phyloP scores from a whole-genome alignment of 345 rosid species.

The Sonneratia alba region DNA sequence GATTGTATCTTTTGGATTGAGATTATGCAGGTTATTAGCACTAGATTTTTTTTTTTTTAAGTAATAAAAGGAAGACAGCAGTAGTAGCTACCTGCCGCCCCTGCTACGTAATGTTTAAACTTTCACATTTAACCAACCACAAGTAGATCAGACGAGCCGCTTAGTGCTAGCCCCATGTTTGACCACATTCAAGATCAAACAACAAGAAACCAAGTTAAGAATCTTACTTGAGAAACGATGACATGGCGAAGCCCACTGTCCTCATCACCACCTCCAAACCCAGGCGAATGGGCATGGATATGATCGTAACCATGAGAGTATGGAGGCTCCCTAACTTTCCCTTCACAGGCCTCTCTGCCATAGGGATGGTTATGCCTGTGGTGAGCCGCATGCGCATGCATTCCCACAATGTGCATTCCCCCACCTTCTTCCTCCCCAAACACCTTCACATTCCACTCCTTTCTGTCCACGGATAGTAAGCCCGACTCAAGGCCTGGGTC shows the following conservation, averaged over 20 bases:
- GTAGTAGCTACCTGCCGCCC: too few species aligned
- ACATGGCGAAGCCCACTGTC: constrained; percentile 64
- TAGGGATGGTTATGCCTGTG: constrained; percentile 67
- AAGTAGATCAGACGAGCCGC: too few species aligned
- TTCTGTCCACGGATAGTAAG: constrained; percentile 22
- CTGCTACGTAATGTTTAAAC: too few species aligned
- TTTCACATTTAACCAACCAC: too few species aligned
- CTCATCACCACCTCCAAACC: constrained; percentile 28
- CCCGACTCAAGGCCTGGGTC: constrained; percentile 33
- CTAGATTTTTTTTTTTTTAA: too few species aligned
- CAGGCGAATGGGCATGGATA: constrained; percentile 14
- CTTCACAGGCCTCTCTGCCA: constrained; percentile 47
- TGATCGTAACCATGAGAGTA: constrained; percentile 9
- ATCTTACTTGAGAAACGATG: constrained; percentile 77
- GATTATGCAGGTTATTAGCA: too few species aligned
- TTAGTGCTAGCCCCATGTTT: too few species aligned
- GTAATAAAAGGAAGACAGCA: too few species aligned
- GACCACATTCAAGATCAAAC: neutral
- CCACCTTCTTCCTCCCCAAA: constrained; percentile 86
- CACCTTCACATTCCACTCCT: constrained; percentile 30
- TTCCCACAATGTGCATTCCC: constrained; percentile 87
- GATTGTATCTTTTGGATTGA: too few species aligned
- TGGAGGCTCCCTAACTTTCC: constrained; percentile 14
- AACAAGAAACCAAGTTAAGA: neutral
- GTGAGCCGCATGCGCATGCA: constrained; percentile 85